phyloP scores from a whole-genome alignment of 2,329 filamentous ascomycete species.

The Diaporthe citrichinensis region DNA sequence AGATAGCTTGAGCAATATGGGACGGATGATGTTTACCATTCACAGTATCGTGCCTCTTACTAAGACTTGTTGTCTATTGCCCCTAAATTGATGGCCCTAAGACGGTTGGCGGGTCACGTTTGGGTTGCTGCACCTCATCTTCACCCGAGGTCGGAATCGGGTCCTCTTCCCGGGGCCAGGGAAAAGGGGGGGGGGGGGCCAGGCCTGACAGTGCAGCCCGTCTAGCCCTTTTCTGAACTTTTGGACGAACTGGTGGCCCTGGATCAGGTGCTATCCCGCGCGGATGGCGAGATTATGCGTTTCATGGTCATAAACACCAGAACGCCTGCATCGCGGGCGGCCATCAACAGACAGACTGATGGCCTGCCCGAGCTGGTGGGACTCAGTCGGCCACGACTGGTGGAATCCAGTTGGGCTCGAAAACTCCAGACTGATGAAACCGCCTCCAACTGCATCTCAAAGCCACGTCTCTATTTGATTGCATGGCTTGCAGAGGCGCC shows the following conservation, averaged over 20 bases:
- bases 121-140: background rate
- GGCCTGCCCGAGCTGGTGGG: background rate
- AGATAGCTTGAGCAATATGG: background rate
- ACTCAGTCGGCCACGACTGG: background rate
- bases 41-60: background rate
- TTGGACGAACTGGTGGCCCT: background rate
- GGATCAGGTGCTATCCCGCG: background rate
- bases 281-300: background rate
- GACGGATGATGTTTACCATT: background rate
- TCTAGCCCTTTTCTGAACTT: background rate
- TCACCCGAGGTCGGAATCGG: background rate
- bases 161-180: background rate
- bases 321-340: background rate
- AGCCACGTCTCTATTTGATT: slow-evolving; percentile 15
- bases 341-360: background rate
- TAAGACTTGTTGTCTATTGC: background rate
- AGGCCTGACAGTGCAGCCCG: background rate
- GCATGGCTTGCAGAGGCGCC: background rate
- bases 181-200: background rate
- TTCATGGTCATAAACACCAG: slow-evolving; percentile 1
- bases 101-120: background rate
- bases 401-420: background rate
- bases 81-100: background rate
- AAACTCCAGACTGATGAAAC: background rate
- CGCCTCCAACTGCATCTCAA: background rate